Evolutionary conservation across 1,284 basidiomycete species (phyloP).

Genomic region (Ustilago curta): DNA sequence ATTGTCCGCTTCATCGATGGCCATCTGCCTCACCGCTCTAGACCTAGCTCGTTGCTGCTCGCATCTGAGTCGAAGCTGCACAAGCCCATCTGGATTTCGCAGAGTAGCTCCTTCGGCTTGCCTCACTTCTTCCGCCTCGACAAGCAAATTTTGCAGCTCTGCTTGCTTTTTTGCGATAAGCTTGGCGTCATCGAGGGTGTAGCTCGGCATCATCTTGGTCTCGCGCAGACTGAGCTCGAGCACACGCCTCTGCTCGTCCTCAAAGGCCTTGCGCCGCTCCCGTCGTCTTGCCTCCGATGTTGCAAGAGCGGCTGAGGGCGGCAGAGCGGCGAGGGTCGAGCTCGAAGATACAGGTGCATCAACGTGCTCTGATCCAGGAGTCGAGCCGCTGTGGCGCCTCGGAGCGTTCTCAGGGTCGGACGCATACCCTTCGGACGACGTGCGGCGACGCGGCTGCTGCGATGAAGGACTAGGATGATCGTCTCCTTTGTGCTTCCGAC

Average conservation of each 20-base stretch:
- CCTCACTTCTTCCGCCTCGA: slow-evolving; percentile 15
- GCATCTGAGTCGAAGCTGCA: slow-evolving; percentile 35
- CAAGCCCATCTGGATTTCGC: slow-evolving; percentile 14
- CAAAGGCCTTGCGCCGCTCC: slow-evolving; percentile 39
- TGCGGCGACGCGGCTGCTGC: slow-evolving; percentile 11
- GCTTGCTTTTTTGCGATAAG: slow-evolving; percentile 23
- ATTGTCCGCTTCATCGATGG: slow-evolving; percentile 22
- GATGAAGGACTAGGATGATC: slow-evolving; percentile 12
- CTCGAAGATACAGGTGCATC: neutral
- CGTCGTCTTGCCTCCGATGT: slow-evolving; percentile 19
- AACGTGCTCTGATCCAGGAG: neutral
- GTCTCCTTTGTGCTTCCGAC: neutral
- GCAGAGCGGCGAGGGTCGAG: neutral
- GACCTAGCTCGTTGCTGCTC: slow-evolving; percentile 27
- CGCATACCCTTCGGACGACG: slow-evolving; percentile 34
- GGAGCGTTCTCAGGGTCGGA: slow-evolving; percentile 43
- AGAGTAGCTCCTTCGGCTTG: slow-evolving; percentile 5
- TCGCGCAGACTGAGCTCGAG: slow-evolving; percentile 49
- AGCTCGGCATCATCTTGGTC: slow-evolving; percentile 56
- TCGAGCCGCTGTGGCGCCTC: slow-evolving; percentile 7
- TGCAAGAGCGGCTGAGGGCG: neutral
- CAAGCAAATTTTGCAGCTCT: slow-evolving; percentile 12
- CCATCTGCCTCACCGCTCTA: slow-evolving; percentile 16
- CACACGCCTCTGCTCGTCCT: slow-evolving; percentile 36
- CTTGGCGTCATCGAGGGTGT: slow-evolving; percentile 35